Percentiles rank a stretch among this genome's conserved stretches.
phyloP scores from a whole-genome alignment of 352 stramenopile species.

The Pythium myriotylum region DNA sequence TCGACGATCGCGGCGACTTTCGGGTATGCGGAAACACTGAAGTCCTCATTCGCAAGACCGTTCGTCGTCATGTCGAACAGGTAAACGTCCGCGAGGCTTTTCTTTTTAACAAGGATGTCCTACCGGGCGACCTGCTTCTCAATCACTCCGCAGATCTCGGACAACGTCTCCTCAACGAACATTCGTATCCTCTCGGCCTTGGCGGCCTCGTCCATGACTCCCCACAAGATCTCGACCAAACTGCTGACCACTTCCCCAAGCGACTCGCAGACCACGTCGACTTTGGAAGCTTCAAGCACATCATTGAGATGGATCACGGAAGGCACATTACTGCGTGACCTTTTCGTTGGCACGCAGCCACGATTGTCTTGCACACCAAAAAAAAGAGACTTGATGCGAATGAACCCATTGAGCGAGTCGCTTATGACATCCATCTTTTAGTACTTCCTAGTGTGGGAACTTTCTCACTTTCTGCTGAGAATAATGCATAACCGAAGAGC shows the following conservation, averaged over 20 bases:
- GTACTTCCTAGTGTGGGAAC: background rate
- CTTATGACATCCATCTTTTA: background rate
- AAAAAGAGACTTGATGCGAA: no score
- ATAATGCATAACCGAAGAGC: background rate
- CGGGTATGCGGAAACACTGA: conserved; percentile 26
- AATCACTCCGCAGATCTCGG: conserved; percentile 36
- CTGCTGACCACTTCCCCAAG: conserved; percentile 38
- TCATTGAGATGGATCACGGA: conserved; percentile 71
- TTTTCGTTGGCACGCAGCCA: no score
- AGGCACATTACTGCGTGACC: no score
- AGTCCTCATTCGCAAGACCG: conserved; percentile 33
- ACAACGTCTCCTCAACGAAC: conserved; percentile 42
- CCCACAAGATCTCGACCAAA: conserved; percentile 35
- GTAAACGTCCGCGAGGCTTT: conserved; percentile 45
- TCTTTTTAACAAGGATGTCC: conserved; percentile 52
- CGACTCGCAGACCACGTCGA: conserved; percentile 53
- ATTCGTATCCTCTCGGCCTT: conserved; percentile 51
- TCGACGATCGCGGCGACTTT: conserved; percentile 28
- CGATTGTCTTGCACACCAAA: no score
- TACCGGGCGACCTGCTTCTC: conserved; percentile 48
- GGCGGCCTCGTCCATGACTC: conserved; percentile 33
- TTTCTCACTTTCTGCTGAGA: background rate
- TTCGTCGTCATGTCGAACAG: conserved; percentile 49
- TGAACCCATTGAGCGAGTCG: background rate
- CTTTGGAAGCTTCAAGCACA: conserved; percentile 50